phyloP scores from a whole-genome alignment of 1,284 basidiomycete genomes.

The Apiotrichum sp. region DNA sequence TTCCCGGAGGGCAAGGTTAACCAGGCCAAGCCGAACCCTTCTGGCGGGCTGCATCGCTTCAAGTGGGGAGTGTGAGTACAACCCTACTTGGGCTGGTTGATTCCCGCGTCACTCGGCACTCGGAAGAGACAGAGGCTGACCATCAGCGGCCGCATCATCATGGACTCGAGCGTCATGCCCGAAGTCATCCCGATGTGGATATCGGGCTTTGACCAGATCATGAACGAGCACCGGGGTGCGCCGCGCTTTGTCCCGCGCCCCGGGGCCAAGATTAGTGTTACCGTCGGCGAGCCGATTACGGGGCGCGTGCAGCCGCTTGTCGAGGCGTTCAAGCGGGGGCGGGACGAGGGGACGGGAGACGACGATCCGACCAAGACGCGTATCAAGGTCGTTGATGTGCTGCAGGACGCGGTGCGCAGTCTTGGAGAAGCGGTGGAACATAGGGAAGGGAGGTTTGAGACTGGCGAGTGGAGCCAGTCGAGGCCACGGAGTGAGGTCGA shows the following conservation, averaged over 20 bases:
- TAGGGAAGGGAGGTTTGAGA: conserved; percentile 41
- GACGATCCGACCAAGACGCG: conserved; percentile 15
- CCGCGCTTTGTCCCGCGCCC: conserved; percentile 38
- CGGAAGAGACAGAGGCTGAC: too few species aligned
- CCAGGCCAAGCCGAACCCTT: conserved; percentile 59
- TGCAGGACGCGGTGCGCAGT: conserved; percentile 33
- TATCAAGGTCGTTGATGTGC: conserved; percentile 26
- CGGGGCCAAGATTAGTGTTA: conserved; percentile 40
- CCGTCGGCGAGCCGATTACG: conserved; percentile 39
- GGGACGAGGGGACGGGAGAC: conserved; percentile 17
- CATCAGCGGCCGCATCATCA: conserved; percentile 69
- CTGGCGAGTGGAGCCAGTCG: conserved; percentile 37
- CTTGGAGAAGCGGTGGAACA: conserved; percentile 40
- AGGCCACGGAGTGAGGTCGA: not conserved
- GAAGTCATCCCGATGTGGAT: conserved; percentile 93
- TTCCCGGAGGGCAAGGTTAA: conserved; percentile 92
- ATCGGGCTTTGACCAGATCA: conserved; percentile 78
- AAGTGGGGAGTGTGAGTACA: conserved; percentile 89
- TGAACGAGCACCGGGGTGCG: conserved; percentile 68
- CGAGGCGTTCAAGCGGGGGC: conserved; percentile 25
- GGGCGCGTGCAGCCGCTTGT: conserved; percentile 37
- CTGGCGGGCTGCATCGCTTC: conserved; percentile 64
- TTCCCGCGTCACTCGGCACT: too few species aligned
- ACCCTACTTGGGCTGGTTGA: too few species aligned
- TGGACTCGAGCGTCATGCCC: conserved; percentile 67